Conservation (phyloP, 768 basidiomycete species). For the Erythrobasidium yunnanense region DNA sequence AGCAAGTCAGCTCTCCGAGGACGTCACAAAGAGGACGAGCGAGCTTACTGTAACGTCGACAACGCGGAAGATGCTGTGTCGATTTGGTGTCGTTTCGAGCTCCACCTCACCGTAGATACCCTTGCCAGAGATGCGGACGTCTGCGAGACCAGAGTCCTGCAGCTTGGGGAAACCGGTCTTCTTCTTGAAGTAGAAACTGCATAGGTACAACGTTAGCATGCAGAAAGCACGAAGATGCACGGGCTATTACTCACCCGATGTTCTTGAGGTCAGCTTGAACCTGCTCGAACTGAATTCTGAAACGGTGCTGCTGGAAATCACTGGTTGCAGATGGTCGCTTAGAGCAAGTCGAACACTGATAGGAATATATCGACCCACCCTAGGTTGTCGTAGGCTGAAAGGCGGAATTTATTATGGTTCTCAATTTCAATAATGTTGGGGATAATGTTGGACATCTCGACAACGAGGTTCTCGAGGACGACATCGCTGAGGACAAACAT, state of each 20-base stretch:
- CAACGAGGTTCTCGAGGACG: slow-evolving; percentile 82
- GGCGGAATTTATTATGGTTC: slow-evolving; percentile 69
- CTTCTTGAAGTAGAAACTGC: slow-evolving; percentile 56
- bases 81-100: slow-evolving; percentile 42
- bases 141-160: slow-evolving; percentile 70
- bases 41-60: slow-evolving; percentile 47
- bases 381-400: slow-evolving; percentile 58
- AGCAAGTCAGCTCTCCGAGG: too few species aligned
- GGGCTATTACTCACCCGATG: too few species aligned
- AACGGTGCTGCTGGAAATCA: slow-evolving; percentile 59
- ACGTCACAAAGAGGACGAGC: too few species aligned
- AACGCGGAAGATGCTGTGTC: slow-evolving; percentile 43
- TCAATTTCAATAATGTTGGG: slow-evolving; percentile 48
- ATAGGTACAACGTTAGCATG: too few species aligned
- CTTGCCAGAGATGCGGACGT: slow-evolving; percentile 54
- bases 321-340: too few species aligned
- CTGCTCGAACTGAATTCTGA: slow-evolving; percentile 65
- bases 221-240: too few species aligned
- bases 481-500: too few species aligned
- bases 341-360: slow-evolving; percentile 50
- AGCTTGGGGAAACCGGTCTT: slow-evolving; percentile 48
- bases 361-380: too few species aligned
- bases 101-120: slow-evolving; percentile 56
- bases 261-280: slow-evolving; percentile 91
- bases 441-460: slow-evolving; percentile 68